Percentiles rank a stretch among this genome's conserved stretches.
phyloP scores from a whole-genome alignment of 2,329 filamentous ascomycete species.

The Ilyonectria robusta region DNA sequence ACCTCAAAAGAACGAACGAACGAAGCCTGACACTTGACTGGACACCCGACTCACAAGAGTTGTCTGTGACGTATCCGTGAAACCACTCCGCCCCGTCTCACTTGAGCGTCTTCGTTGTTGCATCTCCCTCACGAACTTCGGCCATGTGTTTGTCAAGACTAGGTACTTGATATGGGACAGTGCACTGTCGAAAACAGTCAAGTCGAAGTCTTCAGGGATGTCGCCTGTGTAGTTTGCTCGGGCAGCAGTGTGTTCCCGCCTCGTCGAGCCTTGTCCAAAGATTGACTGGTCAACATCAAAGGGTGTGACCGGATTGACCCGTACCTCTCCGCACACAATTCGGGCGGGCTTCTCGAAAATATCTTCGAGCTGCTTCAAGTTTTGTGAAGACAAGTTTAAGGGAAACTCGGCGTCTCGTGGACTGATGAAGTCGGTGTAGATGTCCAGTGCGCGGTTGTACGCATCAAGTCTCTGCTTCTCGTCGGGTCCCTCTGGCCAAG shows the following conservation, averaged over 20 bases:
- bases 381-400: slow-evolving; percentile 72
- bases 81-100: slow-evolving; percentile 17
- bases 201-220: slow-evolving; percentile 64
- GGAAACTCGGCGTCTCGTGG: slow-evolving; percentile 73
- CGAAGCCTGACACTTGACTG: neutral
- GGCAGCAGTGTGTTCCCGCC: neutral
- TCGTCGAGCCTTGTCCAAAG: slow-evolving; percentile 20
- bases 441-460: slow-evolving; percentile 71
- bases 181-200: slow-evolving; percentile 70
- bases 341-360: slow-evolving; percentile 69
- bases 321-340: slow-evolving; percentile 55
- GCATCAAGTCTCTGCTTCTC: slow-evolving; percentile 53
- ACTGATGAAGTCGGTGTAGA: slow-evolving; percentile 74
- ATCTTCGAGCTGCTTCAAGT: slow-evolving; percentile 65
- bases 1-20: slow-evolving; percentile 14
- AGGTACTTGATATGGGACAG: slow-evolving; percentile 75
- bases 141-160: slow-evolving; percentile 79
- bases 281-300: slow-evolving; percentile 48
- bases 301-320: slow-evolving; percentile 56
- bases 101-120: slow-evolving; percentile 20
- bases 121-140: slow-evolving; percentile 64
- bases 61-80: neutral
- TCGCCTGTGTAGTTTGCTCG: slow-evolving; percentile 54
- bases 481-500: slow-evolving; percentile 29
- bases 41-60: slow-evolving; percentile 19